phyloP scores from a whole-genome alignment of 768 basidiomycete genomes.

The Boletus bicolor region DNA sequence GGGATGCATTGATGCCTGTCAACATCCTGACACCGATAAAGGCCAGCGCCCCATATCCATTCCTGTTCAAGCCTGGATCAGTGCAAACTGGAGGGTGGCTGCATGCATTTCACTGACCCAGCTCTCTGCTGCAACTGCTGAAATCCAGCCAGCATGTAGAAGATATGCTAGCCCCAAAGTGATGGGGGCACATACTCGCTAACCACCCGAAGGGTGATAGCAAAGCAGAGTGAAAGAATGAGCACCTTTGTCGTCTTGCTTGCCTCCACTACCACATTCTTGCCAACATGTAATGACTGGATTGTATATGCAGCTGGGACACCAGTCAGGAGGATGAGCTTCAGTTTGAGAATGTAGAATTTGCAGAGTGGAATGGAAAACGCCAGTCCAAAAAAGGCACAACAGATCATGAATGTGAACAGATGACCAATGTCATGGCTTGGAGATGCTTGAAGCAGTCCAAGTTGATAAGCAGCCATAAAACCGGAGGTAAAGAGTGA shows the following conservation, averaged over 20 bases:
- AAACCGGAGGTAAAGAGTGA: conserved; percentile 1
- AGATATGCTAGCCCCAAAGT: conserved; percentile 1
- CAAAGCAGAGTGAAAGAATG: not conserved
- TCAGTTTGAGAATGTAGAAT: too few relatives aligned
- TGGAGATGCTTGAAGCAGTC: not conserved
- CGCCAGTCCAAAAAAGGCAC: conserved; percentile 1
- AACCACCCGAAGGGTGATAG: not conserved
- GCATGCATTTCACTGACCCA: too few relatives aligned
- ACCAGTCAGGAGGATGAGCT: too few relatives aligned
- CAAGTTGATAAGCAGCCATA: not conserved
- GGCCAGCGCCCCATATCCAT: conserved; percentile 39
- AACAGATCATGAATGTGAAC: not conserved
- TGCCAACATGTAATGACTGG: too few relatives aligned
- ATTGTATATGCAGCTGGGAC: too few relatives aligned
- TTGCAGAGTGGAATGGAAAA: too few relatives aligned
- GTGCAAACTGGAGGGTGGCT: not conserved
- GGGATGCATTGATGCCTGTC: conserved; percentile 54
- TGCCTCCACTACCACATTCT: too few relatives aligned
- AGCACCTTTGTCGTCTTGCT: too few relatives aligned
- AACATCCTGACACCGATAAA: conserved; percentile 62
- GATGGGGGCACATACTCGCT: not conserved
- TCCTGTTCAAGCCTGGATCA: conserved; percentile 5
- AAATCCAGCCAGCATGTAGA: not conserved
- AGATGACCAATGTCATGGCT: not conserved
- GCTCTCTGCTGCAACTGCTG: not conserved